Percentiles rank a stretch among this genome's conserved stretches.
Evolutionary conservation across 2,329 filamentous ascomycete genomes (phyloP).

Genomic region (Colletotrichum echinochloae): DNA sequence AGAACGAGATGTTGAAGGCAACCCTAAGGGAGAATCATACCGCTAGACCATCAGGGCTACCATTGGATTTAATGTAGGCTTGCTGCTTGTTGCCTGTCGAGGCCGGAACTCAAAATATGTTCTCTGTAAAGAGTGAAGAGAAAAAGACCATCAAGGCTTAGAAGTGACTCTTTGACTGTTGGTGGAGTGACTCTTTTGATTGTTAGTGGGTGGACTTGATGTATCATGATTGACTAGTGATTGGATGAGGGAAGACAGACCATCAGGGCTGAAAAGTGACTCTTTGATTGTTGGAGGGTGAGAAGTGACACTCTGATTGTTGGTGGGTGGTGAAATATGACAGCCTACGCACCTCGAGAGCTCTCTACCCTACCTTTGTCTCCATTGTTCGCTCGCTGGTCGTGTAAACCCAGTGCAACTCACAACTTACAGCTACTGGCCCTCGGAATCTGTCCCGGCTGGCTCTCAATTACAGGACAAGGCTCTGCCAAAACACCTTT

Average conservation of each 20-base stretch:
- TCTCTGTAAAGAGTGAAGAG: too few species aligned
- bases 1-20: fast-evolving
- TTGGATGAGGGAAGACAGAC: too few species aligned
- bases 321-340: fast-evolving
- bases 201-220: too few species aligned
- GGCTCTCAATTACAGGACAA: background rate
- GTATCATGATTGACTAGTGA: too few species aligned
- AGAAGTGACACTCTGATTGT: background rate
- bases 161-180: too few species aligned
- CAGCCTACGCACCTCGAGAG: fast-evolving
- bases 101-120: too few species aligned
- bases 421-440: background rate
- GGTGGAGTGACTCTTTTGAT: too few species aligned
- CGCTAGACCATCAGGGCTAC: constrained; percentile 40
- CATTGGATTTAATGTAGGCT: too few species aligned
- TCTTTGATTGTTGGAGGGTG: background rate
- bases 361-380: fast-evolving
- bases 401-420: too few species aligned
- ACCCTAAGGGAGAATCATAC: constrained; percentile 40
- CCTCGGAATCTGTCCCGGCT: background rate
- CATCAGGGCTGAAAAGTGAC: constrained; percentile 19
- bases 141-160: too few species aligned
- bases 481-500: background rate
- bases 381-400: fast-evolving
- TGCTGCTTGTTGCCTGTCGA: too few species aligned